Conservation (phyloP, 495 filamentous ascomycete species). For the Hypoxylon perforatum region DNA sequence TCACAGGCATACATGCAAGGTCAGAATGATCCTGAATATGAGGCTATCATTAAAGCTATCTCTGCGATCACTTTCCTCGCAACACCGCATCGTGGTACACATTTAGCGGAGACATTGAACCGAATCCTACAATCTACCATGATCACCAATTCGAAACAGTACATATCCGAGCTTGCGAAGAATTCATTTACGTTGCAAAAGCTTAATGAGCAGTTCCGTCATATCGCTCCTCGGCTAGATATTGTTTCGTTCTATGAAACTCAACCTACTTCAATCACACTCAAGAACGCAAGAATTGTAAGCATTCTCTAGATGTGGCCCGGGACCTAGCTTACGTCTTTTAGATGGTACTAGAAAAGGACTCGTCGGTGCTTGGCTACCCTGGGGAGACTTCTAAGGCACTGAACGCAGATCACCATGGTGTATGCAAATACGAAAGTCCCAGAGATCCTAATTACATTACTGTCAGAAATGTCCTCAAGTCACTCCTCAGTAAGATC, state of each 20-base stretch:
- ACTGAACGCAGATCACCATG: slow-evolving; percentile 60
- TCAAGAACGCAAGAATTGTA: slow-evolving; percentile 33
- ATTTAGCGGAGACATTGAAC: slow-evolving; percentile 54
- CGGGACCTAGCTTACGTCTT: too few species aligned
- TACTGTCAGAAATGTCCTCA: slow-evolving; percentile 51
- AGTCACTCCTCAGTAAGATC: slow-evolving; percentile 23
- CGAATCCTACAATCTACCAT: slow-evolving; percentile 44
- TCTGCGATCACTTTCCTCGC: slow-evolving; percentile 58
- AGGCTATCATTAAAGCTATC: slow-evolving; percentile 47
- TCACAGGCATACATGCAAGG: slow-evolving; percentile 48
- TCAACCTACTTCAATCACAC: slow-evolving; percentile 46
- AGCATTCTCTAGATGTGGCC: too few species aligned
- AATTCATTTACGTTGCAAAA: slow-evolving; percentile 50
- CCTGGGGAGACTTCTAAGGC: slow-evolving; percentile 51
- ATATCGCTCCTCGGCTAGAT: slow-evolving; percentile 47
- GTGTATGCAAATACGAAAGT: slow-evolving; percentile 59
- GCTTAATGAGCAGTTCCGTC: slow-evolving; percentile 63
- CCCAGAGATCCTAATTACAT: slow-evolving; percentile 56
- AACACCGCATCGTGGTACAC: slow-evolving; percentile 62
- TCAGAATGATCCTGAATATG: slow-evolving; percentile 51
- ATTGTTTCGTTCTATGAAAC: slow-evolving; percentile 65
- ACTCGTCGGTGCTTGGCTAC: slow-evolving; percentile 60
- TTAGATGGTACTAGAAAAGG: slow-evolving; percentile 56
- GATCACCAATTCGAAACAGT: slow-evolving; percentile 47
- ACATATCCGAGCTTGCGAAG: slow-evolving; percentile 54